A percentile compares a stretch with the other conserved stretches of the same genome.
phyloP scores from a whole-genome alignment of 306 rosid genomes.

The Trifolium subterraneum region DNA sequence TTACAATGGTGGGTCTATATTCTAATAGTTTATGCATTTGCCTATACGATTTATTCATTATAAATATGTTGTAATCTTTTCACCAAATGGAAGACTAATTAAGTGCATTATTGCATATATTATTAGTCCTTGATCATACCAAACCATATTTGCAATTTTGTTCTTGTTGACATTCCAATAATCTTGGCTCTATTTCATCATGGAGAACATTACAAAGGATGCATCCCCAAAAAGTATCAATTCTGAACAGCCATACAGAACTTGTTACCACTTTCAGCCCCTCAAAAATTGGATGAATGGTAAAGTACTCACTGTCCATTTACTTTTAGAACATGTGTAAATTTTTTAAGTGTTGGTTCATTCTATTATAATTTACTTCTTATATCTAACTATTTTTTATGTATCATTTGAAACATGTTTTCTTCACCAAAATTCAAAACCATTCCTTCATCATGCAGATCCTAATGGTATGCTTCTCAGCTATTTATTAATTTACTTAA shows the following conservation, averaged over 20 bases:
- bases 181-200: slow-evolving; percentile 14
- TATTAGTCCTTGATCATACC: not conserved
- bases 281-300: slow-evolving; percentile 58
- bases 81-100: slow-evolving; percentile 6
- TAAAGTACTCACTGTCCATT: slow-evolving; percentile 15
- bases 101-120: not conserved
- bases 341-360: not conserved
- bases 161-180: not conserved
- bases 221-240: not conserved
- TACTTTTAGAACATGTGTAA: not conserved
- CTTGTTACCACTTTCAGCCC: slow-evolving; percentile 51
- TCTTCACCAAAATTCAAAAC: slow-evolving; percentile 38
- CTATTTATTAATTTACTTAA: not conserved
- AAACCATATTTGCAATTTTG: slow-evolving; percentile 3
- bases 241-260: slow-evolving; percentile 42
- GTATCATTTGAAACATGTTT: slow-evolving; percentile 42
- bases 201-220: slow-evolving; percentile 8
- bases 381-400: slow-evolving; percentile 37
- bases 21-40: slow-evolving; percentile 2
- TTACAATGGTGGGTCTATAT: not conserved
- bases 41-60: not conserved
- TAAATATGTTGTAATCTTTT: not conserved
- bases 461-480: slow-evolving; percentile 55
- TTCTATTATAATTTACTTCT: not conserved
- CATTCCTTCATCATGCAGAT: slow-evolving; percentile 51